Conservation (phyloP, 2,329 filamentous ascomycete genomes). For the Venturia carpophila region DNA sequence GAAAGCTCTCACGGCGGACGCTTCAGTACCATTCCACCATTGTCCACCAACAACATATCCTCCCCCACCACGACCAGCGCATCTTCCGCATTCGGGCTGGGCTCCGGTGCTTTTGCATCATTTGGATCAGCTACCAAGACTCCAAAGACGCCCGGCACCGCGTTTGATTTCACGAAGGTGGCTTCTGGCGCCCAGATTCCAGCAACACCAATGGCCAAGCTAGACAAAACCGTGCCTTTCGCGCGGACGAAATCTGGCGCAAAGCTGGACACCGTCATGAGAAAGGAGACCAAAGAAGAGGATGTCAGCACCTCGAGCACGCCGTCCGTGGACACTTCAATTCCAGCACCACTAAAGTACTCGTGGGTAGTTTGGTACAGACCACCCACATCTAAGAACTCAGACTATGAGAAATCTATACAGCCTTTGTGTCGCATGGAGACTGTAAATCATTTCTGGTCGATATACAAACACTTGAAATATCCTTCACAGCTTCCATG, state of each 20-base stretch:
- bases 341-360: constrained; percentile 59
- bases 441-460: constrained; percentile 85
- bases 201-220: constrained; percentile 53
- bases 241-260: constrained; percentile 20
- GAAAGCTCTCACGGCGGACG: constrained; percentile 64
- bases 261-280: constrained; percentile 38
- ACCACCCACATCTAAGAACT: constrained; percentile 91
- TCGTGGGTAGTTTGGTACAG: constrained; percentile 97
- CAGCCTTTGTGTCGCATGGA: constrained; percentile 75
- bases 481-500: constrained; percentile 79
- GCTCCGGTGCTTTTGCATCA: constrained; percentile 93
- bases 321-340: constrained; percentile 33
- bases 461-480: constrained; percentile 81
- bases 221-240: constrained; percentile 36
- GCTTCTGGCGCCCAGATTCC: constrained; percentile 34
- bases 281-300: constrained; percentile 36
- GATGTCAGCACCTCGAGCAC: constrained; percentile 33
- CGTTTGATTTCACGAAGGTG: constrained; percentile 62
- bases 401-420: constrained; percentile 96
- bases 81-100: constrained; percentile 85
- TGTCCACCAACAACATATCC: constrained; percentile 55
- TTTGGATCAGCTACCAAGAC: constrained; percentile 77
- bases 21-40: constrained; percentile 67
- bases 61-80: constrained; percentile 68
- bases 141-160: constrained; percentile 73